Conservation (phyloP, 169 alveolate genomes). For the Plasmodium berghei region DNA sequence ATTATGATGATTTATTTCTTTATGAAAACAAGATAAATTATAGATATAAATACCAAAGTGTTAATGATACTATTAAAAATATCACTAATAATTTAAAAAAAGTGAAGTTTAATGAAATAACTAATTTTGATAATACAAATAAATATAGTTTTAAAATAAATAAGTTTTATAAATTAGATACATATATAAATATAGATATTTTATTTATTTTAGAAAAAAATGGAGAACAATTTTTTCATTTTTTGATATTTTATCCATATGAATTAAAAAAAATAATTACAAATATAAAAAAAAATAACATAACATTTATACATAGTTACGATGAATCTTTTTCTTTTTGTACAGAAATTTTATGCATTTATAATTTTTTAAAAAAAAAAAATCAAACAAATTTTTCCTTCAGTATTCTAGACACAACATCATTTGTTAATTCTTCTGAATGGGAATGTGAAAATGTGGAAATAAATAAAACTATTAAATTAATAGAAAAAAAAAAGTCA, state of each 20-base stretch:
- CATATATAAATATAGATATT: constrained; percentile 31
- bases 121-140: neutral
- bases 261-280: constrained; percentile 43
- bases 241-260: constrained; percentile 46
- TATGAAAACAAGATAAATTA: constrained; percentile 11
- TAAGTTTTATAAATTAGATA: constrained; percentile 36
- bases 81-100: constrained; percentile 4
- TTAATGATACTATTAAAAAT: neutral
- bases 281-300: constrained; percentile 7
- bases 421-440: constrained; percentile 23
- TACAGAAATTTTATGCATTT: constrained; percentile 37
- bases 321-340: constrained; percentile 35
- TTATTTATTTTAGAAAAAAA: constrained; percentile 30
- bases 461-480: too few relatives aligned
- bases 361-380: constrained; percentile 34
- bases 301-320: constrained; percentile 14
- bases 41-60: constrained; percentile 43
- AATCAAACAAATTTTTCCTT: constrained; percentile 5
- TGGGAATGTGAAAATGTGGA: neutral
- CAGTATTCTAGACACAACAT: constrained; percentile 50
- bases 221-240: constrained; percentile 16
- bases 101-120: neutral
- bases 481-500: too few relatives aligned
- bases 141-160: constrained; percentile 7
- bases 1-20: neutral